Base-by-base conservation (phyloP, 768 basidiomycete genomes). In the Hygrophoropsis aurantiaca region DNA sequence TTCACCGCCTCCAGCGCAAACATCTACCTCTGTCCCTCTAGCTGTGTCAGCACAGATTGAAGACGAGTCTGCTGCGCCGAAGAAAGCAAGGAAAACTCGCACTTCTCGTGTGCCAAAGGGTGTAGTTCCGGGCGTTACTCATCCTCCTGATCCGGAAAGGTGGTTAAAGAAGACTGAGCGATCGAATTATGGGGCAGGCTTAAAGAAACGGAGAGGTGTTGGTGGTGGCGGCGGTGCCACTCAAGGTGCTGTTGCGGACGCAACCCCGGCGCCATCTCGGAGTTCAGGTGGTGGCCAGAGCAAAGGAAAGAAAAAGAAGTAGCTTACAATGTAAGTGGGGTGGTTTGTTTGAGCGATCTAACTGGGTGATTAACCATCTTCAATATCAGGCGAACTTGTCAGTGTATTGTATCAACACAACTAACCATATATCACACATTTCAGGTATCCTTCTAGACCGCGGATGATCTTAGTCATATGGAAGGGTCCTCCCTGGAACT, bases 101-200 rank as follows among this genome's bases (percentile, higher is more conserved):
- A 78, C 66, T 66, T 78, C 79, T 52, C 82, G 88, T 59, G 74
- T 91, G 15, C 89, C 90, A 11, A 74, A 78, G 45, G 84, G 85
- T n/a, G 84, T 91, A 18, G 65, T 82, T 20, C 85, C 82, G 15
- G 89, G 90, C 16, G 81, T 88, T 11, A 90, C 89, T 4, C 88
- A 89, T 23, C 75, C 82, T 15, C 90, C 90, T 25, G 90, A 92
- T 68, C 88, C 90, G 20, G 90, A 92, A 64, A 73, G 90, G 52
- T 92, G 90, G 90, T 62, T 92, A 50, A 92, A 92, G 79, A 92
- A 90, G 72, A 86, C 80, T 43, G 87, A 90, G 63, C 73, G 88
- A 40, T 77, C 85, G 11, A 79, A 74, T 21, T 81, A 78, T 61
- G 60, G 58, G 30, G 72, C 72, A 15, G 71, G 74, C 43, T 75